Evolutionary conservation across 805 yeast species (phyloP), one percentile per base, ranked within the genome.

Genomic region (Yarrowia hollandica): DNA sequence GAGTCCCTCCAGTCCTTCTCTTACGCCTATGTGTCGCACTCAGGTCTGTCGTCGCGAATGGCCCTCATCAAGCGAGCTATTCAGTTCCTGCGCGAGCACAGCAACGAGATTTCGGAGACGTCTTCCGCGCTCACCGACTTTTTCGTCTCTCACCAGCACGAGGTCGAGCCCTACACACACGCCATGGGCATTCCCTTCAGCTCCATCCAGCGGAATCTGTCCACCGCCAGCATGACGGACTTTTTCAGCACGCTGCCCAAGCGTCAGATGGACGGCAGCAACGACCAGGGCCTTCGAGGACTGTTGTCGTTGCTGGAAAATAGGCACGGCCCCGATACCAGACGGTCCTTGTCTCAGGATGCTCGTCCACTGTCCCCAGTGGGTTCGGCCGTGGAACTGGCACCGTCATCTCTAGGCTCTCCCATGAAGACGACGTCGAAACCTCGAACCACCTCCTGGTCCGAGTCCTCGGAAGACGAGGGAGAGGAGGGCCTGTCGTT

Each of bases 1-100:
- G 64, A 60, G 64, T 86, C 94, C 11, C 82, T 94, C 1, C 91
- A 87, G 68, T 86, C 95, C 1, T 89, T 86, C 68, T 88, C 96
- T 0, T 89, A 89, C 69, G 89, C 94, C 2, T 88, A 86, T 58
- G 73, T 88, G 60, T 84, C 92, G 1, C 94, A 91, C 9, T 86
- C 87, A 68, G 85, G 95, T 1, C 71, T 89, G 60, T 88, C 94
- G 0, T 79, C 88, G 48, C 75, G 96, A 60, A 72, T 89, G 62
- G 84, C 84, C 59, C 90, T 88, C 14, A 74, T 89, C 65, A 87
- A 84, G 67, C 74, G 94, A 64, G 86, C 95, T 5, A 71, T 89
- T 57, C 90, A 88, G 68, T 85, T 88, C 38, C 72, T 89, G 35
- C 74, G 84, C 55, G 86, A 84, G 34, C 74, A 87, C 58, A 78